Conservation (phyloP, 306 rosid genomes). For the Alnus glutinosa region DNA sequence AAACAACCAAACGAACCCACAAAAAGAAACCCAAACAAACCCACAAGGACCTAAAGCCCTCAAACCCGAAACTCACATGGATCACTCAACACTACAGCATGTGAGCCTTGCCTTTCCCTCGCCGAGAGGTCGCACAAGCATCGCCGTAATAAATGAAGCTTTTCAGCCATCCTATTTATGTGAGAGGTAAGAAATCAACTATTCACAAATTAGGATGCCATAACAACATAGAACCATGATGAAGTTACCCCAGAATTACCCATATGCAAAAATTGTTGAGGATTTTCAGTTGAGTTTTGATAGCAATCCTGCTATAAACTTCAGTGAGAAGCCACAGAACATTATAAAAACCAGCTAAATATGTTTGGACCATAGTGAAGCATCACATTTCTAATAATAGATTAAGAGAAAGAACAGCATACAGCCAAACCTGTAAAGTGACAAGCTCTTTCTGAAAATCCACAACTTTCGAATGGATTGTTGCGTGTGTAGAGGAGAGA, state of each 20-base stretch:
- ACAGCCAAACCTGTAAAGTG: conserved; percentile 62
- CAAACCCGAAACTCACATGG: no score
- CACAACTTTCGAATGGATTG: conserved; percentile 68
- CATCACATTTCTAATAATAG: background rate
- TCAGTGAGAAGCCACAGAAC: background rate
- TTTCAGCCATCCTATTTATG: background rate
- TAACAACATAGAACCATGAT: conserved; percentile 1
- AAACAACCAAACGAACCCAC: no score
- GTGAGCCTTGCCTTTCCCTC: no score
- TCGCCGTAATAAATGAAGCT: no score
- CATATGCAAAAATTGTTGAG: background rate
- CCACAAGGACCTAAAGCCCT: no score
- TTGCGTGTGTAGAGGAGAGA: conserved; percentile 65
- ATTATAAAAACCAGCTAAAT: background rate
- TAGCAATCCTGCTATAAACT: conserved; percentile 1
- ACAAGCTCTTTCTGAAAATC: conserved; percentile 69
- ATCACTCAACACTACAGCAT: no score
- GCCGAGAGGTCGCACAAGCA: no score
- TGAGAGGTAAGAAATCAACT: background rate
- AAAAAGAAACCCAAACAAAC: no score
- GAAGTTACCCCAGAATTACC: background rate
- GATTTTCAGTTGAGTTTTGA: background rate
- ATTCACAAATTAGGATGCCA: conserved; percentile 2
- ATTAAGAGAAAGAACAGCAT: conserved; percentile 1
- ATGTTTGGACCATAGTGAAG: background rate